Conservation (phyloP, 148 eudicot genomes). For the Cornus kousa region DNA sequence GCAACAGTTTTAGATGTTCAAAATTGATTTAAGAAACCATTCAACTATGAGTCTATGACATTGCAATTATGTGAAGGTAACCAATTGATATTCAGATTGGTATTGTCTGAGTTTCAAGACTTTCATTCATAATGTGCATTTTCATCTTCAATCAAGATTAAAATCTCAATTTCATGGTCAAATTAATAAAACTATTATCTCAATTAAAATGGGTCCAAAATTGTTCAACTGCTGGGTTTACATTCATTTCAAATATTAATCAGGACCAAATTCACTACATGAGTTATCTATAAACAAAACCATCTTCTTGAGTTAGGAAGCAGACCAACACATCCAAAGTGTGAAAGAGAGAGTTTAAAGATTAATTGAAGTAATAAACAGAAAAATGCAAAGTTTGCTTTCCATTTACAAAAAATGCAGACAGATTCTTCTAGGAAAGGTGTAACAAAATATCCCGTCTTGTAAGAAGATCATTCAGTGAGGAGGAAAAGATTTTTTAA, state of each 20-base stretch:
- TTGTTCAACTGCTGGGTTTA: neutral
- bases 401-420: neutral
- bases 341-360: too few species aligned
- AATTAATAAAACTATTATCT: neutral
- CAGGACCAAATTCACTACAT: neutral
- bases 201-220: neutral
- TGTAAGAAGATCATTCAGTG: neutral
- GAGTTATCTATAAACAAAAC: neutral
- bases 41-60: neutral
- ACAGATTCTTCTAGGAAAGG: too few species aligned
- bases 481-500: neutral
- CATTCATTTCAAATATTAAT: too few species aligned
- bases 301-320: neutral
- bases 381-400: too few species aligned
- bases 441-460: too few species aligned
- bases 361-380: neutral
- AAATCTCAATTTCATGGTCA: neutral
- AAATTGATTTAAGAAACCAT: neutral
- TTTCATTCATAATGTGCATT: neutral
- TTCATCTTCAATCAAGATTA: neutral
- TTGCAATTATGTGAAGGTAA: neutral
- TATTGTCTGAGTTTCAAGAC: neutral
- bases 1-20: neutral
- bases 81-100: neutral
- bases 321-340: neutral